Evolutionary conservation across 345 rosid genomes (phyloP), one percentile per base, ranked within the genome.

Genomic region (Rubroshorea leprosula): DNA sequence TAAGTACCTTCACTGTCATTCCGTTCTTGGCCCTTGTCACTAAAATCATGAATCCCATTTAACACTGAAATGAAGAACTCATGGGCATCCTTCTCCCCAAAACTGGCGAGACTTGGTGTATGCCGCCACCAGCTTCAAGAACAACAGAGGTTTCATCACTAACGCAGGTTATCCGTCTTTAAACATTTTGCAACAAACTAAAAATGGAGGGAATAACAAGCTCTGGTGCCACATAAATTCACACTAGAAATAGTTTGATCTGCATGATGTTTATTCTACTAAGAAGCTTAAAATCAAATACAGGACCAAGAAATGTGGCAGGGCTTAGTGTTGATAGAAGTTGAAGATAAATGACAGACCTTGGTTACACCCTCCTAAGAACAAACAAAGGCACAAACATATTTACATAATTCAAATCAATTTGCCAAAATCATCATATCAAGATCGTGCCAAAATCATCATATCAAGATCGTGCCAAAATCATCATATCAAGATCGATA

Each of bases 51-150:
- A 67, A 91, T 89, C 57, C 83, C 79, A 67, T 88, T 87, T 57
- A 91, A 76, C 62, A 88, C 68, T 10, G 98, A 91, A 55, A 91
- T 91, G 74, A 88, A 86, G 74, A 91, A 91, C 71, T 91, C 98
- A 49, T 91, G 96, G 17, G 98, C 92, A 77, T 91, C 98, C 62
- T 88, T 96, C 80, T 91, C 90, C 61, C 80, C 82, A 55, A 84
- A 91, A 51, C 90, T 79, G 31, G 96, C 96, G 72, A 84, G 71
- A 79, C 80, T 78, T 9, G 80, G 70, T 21, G 95, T 80, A 68
- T 89, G 95, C 78, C 79, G 82, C 98, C 98, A 91, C 98, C 98
- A 91, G 78, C 98, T 91, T 76, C 78, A 76, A 29, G 43, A 54
- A 69, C 51, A 72, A 66, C 41, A 62, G 44, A 70, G 46, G 57